Conservation (phyloP, 2,329 filamentous ascomycete species). For the Chlorencoelia australis region DNA sequence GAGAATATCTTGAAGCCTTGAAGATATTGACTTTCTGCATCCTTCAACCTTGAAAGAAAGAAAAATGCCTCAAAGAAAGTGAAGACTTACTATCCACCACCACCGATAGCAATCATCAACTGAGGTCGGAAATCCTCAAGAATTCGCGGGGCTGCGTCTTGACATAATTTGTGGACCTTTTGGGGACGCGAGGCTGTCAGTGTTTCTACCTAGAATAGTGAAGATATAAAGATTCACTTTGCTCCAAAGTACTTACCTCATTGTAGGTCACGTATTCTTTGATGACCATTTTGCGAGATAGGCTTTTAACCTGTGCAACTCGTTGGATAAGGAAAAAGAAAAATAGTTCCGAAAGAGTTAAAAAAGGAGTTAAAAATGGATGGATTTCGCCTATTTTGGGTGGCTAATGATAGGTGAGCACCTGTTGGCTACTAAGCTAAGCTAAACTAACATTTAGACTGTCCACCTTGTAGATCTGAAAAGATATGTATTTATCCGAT, state of each 20-base stretch:
- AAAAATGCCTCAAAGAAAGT: too few species aligned
- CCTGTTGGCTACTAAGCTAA: too few species aligned
- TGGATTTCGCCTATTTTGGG: background rate
- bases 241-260: constrained; percentile 55
- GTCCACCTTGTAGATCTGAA: too few species aligned
- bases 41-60: too few species aligned
- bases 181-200: constrained; percentile 18
- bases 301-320: background rate
- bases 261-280: constrained; percentile 91
- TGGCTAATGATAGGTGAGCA: too few species aligned
- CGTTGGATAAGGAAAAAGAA: background rate
- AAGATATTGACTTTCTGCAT: too few species aligned
- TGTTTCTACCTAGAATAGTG: constrained; percentile 10
- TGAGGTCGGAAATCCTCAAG: constrained; percentile 81
- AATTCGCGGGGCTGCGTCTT: constrained; percentile 71
- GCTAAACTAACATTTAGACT: too few species aligned
- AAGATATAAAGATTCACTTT: constrained; percentile 2
- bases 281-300: constrained; percentile 51
- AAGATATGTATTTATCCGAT: too few species aligned
- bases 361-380: too few species aligned
- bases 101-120: constrained; percentile 97
- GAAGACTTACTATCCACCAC: constrained; percentile 97
- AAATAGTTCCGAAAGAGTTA: background rate
- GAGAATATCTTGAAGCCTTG: too few species aligned
- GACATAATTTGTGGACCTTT: constrained; percentile 98